Evolutionary conservation across 768 basidiomycete species (phyloP), one percentile per base, ranked within the genome.

Genomic region (Phaffia tasmanica): DNA sequence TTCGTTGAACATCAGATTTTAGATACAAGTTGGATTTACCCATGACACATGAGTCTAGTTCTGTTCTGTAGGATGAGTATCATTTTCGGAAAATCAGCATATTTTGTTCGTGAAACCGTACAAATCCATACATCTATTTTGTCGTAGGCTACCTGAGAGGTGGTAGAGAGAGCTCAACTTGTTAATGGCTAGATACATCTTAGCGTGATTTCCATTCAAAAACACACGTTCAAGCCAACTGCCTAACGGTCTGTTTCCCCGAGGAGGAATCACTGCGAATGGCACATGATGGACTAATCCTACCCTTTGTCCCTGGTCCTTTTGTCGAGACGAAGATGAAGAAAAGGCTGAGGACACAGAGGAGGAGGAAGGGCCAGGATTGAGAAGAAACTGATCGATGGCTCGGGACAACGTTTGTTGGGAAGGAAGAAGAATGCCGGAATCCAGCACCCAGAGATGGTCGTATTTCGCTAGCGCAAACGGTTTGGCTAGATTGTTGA

Each of bases 1-100:
- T 81, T 30, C 81, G 81, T 64, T 89, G 85, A 58, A 98, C 75
- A 75, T 94, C 90, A 32, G 89, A 89, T 56, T 89, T 86, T 55
- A 89, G 85, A 76, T 92, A 98, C 58, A 99, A 74, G 75, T 91
- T 92, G 50, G 91, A 94, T 78, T 99, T 99, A 70, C 95, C 95
- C 67, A 95, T 86, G 5, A 98, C 91, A 72, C 95, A 99, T 1
- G 92, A 94, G 64, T 95, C 94, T 53, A 92, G 78, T 15, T 87
- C 89, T 56, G 87, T 78, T 0, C 86, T 83, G 77, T 94, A 93
- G 32, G 15, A 23, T 19, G 32, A 49, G 47, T 0, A 25, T 25
- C 16, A 7, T 5, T 25, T 19, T 5, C 6, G 11, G 35, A 46
- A 35, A 60, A 23, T 23, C 9, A 1, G 11, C 23, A 5, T 5